These are phyloP conservation scores for Pichia nanzhaoensis DNA, from an alignment of 805 yeast genomes.

Conservation along the genomic window DNA sequence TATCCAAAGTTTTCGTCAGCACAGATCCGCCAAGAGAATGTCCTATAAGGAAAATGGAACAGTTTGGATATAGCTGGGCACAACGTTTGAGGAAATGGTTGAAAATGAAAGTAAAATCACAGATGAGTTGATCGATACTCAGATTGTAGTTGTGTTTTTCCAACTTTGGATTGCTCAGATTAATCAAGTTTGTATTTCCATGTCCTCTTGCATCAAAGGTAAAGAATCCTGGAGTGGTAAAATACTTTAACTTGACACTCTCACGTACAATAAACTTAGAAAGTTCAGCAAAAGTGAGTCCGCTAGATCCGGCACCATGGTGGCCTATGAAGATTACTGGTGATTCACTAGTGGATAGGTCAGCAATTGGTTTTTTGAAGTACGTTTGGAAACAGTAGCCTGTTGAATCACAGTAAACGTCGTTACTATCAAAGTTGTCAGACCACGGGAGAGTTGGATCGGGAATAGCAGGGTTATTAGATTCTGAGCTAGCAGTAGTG, in stretches of 20 bases:
- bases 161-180: slow-evolving; percentile 5
- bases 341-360: slow-evolving; percentile 10
- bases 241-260: slow-evolving; percentile 16
- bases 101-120: slow-evolving; percentile 52
- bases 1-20: slow-evolving; percentile 45
- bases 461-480: neutral
- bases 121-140: slow-evolving; percentile 43
- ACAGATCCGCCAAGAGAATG: slow-evolving; percentile 94
- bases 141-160: slow-evolving; percentile 28
- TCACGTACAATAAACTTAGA: slow-evolving; percentile 28
- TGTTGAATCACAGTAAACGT: slow-evolving; percentile 15
- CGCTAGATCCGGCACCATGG: slow-evolving; percentile 95
- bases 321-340: slow-evolving; percentile 66
- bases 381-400: slow-evolving; percentile 46
- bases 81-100: slow-evolving; percentile 29
- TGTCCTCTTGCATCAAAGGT: slow-evolving; percentile 84
- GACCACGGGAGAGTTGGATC: neutral
- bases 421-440: slow-evolving; percentile 30
- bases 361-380: slow-evolving; percentile 42
- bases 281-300: slow-evolving; percentile 63
- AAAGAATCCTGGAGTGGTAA: slow-evolving; percentile 52
- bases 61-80: slow-evolving; percentile 10
- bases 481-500: too few relatives aligned
- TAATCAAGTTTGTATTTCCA: slow-evolving; percentile 42
- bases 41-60: slow-evolving; percentile 59